These are phyloP conservation scores for Metarhizium rileyi DNA, from an alignment of 2,329 filamentous ascomycete genomes.

Conservation along the genomic window DNA sequence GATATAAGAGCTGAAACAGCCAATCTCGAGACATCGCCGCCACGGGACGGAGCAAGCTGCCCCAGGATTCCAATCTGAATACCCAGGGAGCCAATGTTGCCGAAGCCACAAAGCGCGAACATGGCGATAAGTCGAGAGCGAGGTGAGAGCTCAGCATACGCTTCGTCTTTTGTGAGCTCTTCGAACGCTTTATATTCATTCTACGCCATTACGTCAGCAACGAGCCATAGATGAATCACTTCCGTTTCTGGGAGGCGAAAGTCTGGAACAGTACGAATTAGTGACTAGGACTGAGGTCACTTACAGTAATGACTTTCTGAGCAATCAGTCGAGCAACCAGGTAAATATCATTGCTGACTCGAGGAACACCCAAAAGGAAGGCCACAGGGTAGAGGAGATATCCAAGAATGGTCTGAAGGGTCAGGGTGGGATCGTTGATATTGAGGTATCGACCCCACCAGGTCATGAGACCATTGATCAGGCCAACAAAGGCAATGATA, in stretches of 20 bases:
- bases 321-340: constrained; percentile 72
- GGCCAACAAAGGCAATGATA: constrained; percentile 67
- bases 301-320: constrained; percentile 67
- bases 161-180: constrained; percentile 42
- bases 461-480: constrained; percentile 66
- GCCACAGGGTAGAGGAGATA: constrained; percentile 71
- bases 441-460: constrained; percentile 79
- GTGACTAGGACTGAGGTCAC: no score
- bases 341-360: constrained; percentile 54
- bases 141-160: constrained; percentile 53
- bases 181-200: constrained; percentile 75
- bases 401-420: constrained; percentile 64
- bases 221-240: background rate
- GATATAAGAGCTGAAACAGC: constrained; percentile 69
- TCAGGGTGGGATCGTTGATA: constrained; percentile 57
- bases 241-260: no score
- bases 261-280: no score
- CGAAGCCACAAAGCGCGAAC: constrained; percentile 75
- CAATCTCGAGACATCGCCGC: constrained; percentile 65
- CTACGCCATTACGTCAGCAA: constrained; percentile 13
- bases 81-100: constrained; percentile 79
- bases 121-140: constrained; percentile 75
- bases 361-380: constrained; percentile 70
- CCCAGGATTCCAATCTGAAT: constrained; percentile 83
- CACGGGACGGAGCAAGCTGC: constrained; percentile 66